Conservation (phyloP, 1,284 basidiomycete species). For the Puccinia novopanici region DNA sequence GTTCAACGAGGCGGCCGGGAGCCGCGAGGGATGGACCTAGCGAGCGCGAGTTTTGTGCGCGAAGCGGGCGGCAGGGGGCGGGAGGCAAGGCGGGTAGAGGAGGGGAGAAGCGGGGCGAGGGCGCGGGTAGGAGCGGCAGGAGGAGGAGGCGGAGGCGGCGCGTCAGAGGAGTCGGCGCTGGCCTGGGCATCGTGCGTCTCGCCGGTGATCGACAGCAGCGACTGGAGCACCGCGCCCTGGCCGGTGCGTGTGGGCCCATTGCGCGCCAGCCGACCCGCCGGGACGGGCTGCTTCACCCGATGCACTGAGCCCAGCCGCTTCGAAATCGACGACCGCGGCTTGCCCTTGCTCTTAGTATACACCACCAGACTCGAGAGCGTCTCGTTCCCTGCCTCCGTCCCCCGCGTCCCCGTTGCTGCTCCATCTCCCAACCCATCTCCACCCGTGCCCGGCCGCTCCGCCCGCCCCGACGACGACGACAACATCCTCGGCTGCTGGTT, state of each 20-base stretch:
- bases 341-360: conserved; percentile 22
- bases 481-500: not conserved
- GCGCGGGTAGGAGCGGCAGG: too few species aligned
- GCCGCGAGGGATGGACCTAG: too few species aligned
- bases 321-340: conserved; percentile 12
- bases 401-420: not conserved
- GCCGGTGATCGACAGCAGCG: conserved; percentile 29
- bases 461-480: too few species aligned
- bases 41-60: too few species aligned
- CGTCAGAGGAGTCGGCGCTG: too few species aligned
- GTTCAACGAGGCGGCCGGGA: too few species aligned
- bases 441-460: not conserved
- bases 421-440: not conserved
- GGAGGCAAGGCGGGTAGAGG: too few species aligned
- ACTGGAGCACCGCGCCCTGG: conserved; percentile 12
- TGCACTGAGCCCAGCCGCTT: conserved; percentile 2
- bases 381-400: not conserved
- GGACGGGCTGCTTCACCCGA: conserved; percentile 12
- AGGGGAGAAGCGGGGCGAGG: too few species aligned
- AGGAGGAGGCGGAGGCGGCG: too few species aligned
- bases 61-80: too few species aligned
- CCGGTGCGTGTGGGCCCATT: not conserved
- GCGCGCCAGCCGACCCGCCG: not conserved
- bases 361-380: conserved; percentile 29
- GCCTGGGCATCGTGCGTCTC: too few species aligned